Evolutionary conservation across 2,329 filamentous ascomycete species (phyloP), one percentile per base, ranked within the genome.

Genomic region (Pestalotiopsis fici): DNA sequence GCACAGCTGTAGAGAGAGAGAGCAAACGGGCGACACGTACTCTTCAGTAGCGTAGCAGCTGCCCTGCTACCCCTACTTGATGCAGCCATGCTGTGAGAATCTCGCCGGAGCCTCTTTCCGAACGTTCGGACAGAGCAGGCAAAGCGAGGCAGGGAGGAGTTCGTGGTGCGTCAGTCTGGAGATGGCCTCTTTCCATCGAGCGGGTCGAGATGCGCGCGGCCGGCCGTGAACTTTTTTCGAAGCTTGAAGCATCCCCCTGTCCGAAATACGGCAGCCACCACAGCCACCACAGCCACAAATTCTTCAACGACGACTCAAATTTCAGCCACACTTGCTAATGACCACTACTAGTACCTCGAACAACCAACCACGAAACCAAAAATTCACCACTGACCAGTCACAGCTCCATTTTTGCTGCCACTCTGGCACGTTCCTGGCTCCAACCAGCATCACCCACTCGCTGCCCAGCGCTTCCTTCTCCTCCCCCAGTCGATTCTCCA

Each of bases 61-160:
- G 83, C 83, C 75, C 79, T 82, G 71, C 84, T 78, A 71, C 87
- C 86, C 83, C 87, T 86, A 81, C 87, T 87, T 74, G 86, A 83
- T 72, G 85, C 83, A 71, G 85, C 81, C 87, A 90, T 87, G 68
- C 66, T 82, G 31, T 67, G 65, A 25, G 54, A 64, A 61, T 60
- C 66, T 57, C 56, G 23, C 60, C 67, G 70, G 65, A 37, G 55
- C 65, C 65, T 65, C 69, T 69, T 68, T 68, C 70, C 67, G 64
- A 65, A 11, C 13, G 39, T 57, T 12, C 23, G 47, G 39, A 13
- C 62, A 62, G 66, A 66, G 67, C 35, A 28, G 23, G 15, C n/a
- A 50, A 50, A n/a, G n/a, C 18, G 43, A n/a, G 67, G 59, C 25
- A 13, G 37, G 60, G 65, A 69, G 68, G 28, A 65, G 63, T 47